phyloP scores from a whole-genome alignment of 345 rosid genomes.

The Moricandia arvensis region DNA sequence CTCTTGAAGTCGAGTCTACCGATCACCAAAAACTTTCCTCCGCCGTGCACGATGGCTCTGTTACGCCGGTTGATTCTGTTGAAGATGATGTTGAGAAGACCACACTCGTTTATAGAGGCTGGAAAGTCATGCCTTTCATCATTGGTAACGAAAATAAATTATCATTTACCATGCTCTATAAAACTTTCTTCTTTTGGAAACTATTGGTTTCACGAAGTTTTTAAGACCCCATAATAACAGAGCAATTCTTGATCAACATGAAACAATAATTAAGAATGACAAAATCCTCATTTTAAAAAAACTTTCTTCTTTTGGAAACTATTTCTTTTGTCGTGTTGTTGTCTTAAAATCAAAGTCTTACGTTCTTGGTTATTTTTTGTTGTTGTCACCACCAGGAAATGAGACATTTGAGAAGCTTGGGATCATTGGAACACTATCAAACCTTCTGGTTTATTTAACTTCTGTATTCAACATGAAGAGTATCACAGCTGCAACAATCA shows the following conservation, averaged over 20 bases:
- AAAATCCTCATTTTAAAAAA: not conserved
- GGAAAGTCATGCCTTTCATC: slow-evolving; percentile 74
- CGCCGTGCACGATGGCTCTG: slow-evolving; percentile 33
- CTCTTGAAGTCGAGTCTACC: slow-evolving; percentile 34
- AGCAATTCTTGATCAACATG: no score
- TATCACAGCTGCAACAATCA: slow-evolving; percentile 70
- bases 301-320: slow-evolving; percentile 10
- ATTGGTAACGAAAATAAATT: slow-evolving; percentile 43
- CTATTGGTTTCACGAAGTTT: not conserved
- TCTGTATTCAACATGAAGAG: slow-evolving; percentile 69
- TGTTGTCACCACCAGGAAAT: slow-evolving; percentile 41
- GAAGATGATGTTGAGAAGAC: slow-evolving; percentile 18
- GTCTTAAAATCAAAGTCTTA: slow-evolving; percentile 15
- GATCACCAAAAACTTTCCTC: slow-evolving; percentile 30
- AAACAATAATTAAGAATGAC: no score
- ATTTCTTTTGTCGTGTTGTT: slow-evolving; percentile 1
- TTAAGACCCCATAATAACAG: no score
- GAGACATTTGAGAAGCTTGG: slow-evolving; percentile 91
- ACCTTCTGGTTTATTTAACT: slow-evolving; percentile 73
- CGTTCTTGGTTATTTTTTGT: not conserved
- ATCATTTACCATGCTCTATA: not conserved
- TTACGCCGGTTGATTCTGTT: slow-evolving; percentile 27
- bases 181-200: not conserved
- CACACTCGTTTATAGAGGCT: slow-evolving; percentile 54
- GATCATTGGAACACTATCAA: slow-evolving; percentile 72